Base-by-base conservation (phyloP, 257 asterid species). In the Mentha longifolia region DNA sequence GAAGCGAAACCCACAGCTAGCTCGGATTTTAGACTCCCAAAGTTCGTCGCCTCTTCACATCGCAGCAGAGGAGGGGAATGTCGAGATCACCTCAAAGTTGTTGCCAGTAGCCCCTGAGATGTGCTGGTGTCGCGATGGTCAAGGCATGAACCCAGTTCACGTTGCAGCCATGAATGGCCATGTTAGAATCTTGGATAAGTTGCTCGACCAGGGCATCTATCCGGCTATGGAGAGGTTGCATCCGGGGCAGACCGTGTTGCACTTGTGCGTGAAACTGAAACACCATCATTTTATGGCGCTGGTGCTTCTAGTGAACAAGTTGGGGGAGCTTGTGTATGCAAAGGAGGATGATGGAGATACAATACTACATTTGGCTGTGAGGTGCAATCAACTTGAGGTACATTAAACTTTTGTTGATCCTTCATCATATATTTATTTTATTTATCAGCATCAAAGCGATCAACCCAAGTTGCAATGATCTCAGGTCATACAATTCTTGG, bases 181-280 rank as follows among this genome's bases (percentile, higher is more conserved):
- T 15, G 64, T 14, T 7, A 2, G 1, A 6, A 7, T 31, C 1
- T 3, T 58, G 22, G 2, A 15, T 2, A 19, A 1, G 64, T 22
- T 58, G 2, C 3, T 58, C 3, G 0, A 7, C 0, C 0, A 0
- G 2, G 1, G n/a, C 1, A 6, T 1, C 0, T 58, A 15, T 6
- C 43, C 42, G 2, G 64, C 43, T 6, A 13, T 6, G 43, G 64
- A 58, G 64, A 31, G 3, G 64, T 0, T 58, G 43, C 11, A 58
- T 31, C 43, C 22, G 0, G 64, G 64, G 7, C 43, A 58, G 43
- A 58, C 62, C 39, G 41, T 28, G 19, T 10, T 56, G 19, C 62
- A 56, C 3, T 13, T 56, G 62, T 56, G 62, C 64, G 14, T 58
- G 0, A 58, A n/a, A n/a, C n/a, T n/a, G n/a, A n/a, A 58, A 58